A percentile compares a stretch with the other conserved stretches of the same genome.
These are phyloP conservation scores for Russula abietina DNA, from an alignment of 768 basidiomycete genomes.

Conservation along the genomic window DNA sequence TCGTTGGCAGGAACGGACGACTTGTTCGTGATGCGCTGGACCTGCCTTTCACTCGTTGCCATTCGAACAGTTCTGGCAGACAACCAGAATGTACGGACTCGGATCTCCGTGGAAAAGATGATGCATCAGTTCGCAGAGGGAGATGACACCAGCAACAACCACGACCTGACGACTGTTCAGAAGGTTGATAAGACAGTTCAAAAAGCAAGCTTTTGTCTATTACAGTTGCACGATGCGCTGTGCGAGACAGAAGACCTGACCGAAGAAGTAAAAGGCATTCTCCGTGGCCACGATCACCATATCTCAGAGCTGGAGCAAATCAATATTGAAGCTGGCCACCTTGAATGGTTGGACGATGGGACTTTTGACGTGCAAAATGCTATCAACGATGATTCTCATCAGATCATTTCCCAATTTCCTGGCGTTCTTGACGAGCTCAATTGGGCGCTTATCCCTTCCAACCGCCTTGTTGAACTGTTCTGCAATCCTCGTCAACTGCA, in stretches of 20 bases:
- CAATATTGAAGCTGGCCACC: not conserved
- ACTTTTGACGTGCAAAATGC: not conserved
- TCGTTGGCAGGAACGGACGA: not conserved
- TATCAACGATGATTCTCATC: not conserved
- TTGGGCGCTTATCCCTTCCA: not conserved
- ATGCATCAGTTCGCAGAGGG: not conserved
- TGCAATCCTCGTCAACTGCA: not conserved
- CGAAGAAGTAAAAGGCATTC: not conserved
- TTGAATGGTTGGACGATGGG: not conserved
- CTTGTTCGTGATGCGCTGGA: not conserved
- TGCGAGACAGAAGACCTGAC: not conserved
- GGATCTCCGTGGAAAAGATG: fast-evolving
- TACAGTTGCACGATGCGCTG: not conserved
- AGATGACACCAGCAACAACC: too few relatives aligned
- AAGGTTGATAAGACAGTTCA: not conserved
- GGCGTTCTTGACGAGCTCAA: not conserved
- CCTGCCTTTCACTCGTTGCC: not conserved
- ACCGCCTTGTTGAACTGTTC: not conserved
- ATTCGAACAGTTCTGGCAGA: not conserved
- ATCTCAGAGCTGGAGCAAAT: not conserved
- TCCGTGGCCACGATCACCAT: not conserved
- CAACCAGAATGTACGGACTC: not conserved
- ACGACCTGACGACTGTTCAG: too few relatives aligned
- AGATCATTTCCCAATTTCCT: not conserved
- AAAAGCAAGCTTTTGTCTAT: not conserved